Evolutionary conservation across 2,329 filamentous ascomycete species (phyloP).

Genomic region (Leptographium radiaticola): DNA sequence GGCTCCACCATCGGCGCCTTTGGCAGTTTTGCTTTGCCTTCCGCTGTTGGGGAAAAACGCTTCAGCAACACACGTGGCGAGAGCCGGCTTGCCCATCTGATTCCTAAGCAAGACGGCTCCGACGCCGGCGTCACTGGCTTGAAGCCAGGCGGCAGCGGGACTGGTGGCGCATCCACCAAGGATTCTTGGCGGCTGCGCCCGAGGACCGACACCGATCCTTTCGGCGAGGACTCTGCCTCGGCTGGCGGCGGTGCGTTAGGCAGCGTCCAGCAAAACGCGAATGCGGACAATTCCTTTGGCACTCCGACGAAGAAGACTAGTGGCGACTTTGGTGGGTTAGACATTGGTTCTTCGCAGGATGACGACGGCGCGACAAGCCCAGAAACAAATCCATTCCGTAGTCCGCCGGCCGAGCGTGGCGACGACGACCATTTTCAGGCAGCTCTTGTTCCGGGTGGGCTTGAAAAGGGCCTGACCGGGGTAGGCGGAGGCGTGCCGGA

Average conservation of each 20-base stretch:
- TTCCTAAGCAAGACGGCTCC: slow-evolving; percentile 32
- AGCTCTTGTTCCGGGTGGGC: not conserved
- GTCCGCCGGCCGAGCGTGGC: slow-evolving; percentile 62
- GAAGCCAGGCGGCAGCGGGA: not conserved
- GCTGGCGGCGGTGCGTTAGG: slow-evolving; percentile 27
- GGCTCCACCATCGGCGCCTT: slow-evolving; percentile 73
- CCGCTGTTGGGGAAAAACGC: slow-evolving; percentile 57
- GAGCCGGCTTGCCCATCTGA: slow-evolving; percentile 75
- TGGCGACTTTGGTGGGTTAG: slow-evolving; percentile 47
- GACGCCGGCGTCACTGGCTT: not conserved
- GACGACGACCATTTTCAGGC: slow-evolving; percentile 28
- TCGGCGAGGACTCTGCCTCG: slow-evolving; percentile 51
- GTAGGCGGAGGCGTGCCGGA: slow-evolving; percentile 26
- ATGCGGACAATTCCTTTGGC: slow-evolving; percentile 25
- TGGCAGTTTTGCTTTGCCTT: slow-evolving; percentile 69
- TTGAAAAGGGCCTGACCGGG: slow-evolving; percentile 18
- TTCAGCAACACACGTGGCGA: slow-evolving; percentile 58
- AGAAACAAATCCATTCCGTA: slow-evolving; percentile 92
- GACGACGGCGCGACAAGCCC: slow-evolving; percentile 72
- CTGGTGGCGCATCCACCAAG: not conserved
- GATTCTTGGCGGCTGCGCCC: slow-evolving; percentile 45
- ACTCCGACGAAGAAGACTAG: slow-evolving; percentile 41
- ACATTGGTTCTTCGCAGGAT: slow-evolving; percentile 43
- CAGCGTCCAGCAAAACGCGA: not conserved
- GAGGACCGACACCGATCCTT: slow-evolving; percentile 63